Base-by-base conservation (phyloP, 2,329 filamentous ascomycete species). In the Botrytis fragariae region DNA sequence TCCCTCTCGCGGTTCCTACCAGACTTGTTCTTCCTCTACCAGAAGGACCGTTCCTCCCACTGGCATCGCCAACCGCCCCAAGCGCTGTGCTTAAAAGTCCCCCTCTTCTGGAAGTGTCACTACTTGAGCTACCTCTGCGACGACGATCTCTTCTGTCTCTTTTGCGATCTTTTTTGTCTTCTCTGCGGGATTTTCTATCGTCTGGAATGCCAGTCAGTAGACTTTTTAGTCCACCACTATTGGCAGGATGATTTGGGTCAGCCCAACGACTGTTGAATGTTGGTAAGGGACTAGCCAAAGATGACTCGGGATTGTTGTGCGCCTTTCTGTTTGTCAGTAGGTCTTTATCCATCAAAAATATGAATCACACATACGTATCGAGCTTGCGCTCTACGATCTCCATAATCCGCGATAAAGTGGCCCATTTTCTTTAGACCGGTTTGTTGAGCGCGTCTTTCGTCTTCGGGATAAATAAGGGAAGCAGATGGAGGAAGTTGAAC, bases 361-460 rank as follows among this genome's bases (percentile, higher is more conserved):
- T 29, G 32, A 0, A 45, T 3, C n/a, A 7, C 25, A 68, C 70
- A 48, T 73, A 74, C 74, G 45, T 71, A 72, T 67, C 42, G 61
- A 44, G 74, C 71, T 42, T 74, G 73, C 5, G 61, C 73, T 39
- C 75, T 69, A 4, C 72, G 60, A 61, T 76, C 74, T 14, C 62
- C 61, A 45, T 76, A 76, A 48, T 76, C 72, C 22, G 74, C 61
- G n/a, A 74, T 69, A 42, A 75, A 73, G 80, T 10, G 87, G 78
- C 75, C 79, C 85, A 62, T 79, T 12, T 77, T 75, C 72, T 80
- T 82, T 67, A 81, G 76, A 29, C 79, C 80, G 37, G 76, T 74
- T 35, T 73, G 37, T 35, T 64, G 64, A 14, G 42, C n/a, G 25
- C 57, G 37, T 25, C 22, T 29, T 6, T 67, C 45, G 12, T 72